These are phyloP conservation scores for Penstemon barbatus DNA, from an alignment of 257 asterid genomes.

Conservation along the genomic window DNA sequence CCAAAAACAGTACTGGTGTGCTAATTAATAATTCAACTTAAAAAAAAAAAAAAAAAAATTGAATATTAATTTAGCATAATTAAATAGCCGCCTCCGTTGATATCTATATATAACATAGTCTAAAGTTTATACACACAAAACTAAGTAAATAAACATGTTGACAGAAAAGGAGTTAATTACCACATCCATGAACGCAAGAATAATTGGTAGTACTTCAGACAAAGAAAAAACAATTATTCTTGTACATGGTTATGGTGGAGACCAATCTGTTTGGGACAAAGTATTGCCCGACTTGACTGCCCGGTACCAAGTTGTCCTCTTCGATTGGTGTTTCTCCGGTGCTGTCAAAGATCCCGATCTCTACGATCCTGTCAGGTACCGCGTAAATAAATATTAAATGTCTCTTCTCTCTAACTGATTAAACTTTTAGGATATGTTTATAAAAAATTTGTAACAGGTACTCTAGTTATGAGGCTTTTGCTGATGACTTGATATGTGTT, in stretches of 20 bases:
- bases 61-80: no score
- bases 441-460: conserved; percentile 22
- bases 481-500: conserved; percentile 62
- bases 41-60: no score
- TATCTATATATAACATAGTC: no score
- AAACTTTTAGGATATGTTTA: no score
- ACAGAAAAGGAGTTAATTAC: conserved; percentile 32
- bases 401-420: no score
- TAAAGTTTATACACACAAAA: neutral
- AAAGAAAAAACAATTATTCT: conserved; percentile 59
- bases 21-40: no score
- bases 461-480: conserved; percentile 61
- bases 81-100: no score
- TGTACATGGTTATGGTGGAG: conserved; percentile 86
- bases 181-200: conserved; percentile 58
- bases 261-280: conserved; percentile 79
- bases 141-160: conserved; percentile 16
- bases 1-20: no score
- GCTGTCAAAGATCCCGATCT: conserved; percentile 48
- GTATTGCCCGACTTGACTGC: conserved; percentile 41
- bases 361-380: conserved; percentile 46
- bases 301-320: conserved; percentile 46
- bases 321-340: conserved; percentile 86
- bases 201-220: conserved; percentile 25
- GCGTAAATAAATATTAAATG: neutral